Evolutionary conservation across 2,329 filamentous ascomycete species (phyloP), one percentile per base, ranked within the genome.

Genomic region (Diaporthe aspalathi): DNA sequence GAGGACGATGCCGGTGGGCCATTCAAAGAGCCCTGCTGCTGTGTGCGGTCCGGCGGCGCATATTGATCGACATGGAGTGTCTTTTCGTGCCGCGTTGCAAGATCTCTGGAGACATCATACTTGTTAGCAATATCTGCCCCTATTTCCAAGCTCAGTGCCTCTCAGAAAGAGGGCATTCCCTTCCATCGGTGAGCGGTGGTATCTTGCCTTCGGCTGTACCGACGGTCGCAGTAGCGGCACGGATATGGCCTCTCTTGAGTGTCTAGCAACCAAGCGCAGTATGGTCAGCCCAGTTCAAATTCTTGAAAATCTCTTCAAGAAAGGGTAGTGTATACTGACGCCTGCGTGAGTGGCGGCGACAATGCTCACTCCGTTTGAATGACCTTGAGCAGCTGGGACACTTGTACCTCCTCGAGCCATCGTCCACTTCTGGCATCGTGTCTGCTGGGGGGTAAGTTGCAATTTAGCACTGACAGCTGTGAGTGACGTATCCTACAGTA

Each of bases 341-440:
- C 20, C 56, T 60, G 0, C 56, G 56, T 20, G 56, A 45, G 22
- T 60, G 56, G 22, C 56, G 56, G 14, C 56, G 22, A 24, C 56
- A 60, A 45, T 60, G 56, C 38, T 60, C 56, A 4, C 56, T 60
- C 38, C 56, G 56, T 29, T 60, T 60, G 56, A 60, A 60, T 1
- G 56, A 60, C 22, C 38, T 60, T 8, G 38, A 60, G 24, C 56
- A 60, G 38, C 14, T 22, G 1, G 22, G 38, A 24, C 56, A 60
- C 20, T 20, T 60, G 56, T 60, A 45, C 20, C 56, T 60, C 17
- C 56, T 60, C 38, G 56, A 60, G 14, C 56, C 56, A 7, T 60
- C 56, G 7, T 60, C 56, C 3, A 60, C 1, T 38, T 60, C 56
- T 3, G 35, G 38, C 56, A 60, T 60, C 20, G 3, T 60, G 22